phyloP scores from a whole-genome alignment of 2,329 filamentous ascomycete genomes.

The Phialemonium atrogriseum region DNA sequence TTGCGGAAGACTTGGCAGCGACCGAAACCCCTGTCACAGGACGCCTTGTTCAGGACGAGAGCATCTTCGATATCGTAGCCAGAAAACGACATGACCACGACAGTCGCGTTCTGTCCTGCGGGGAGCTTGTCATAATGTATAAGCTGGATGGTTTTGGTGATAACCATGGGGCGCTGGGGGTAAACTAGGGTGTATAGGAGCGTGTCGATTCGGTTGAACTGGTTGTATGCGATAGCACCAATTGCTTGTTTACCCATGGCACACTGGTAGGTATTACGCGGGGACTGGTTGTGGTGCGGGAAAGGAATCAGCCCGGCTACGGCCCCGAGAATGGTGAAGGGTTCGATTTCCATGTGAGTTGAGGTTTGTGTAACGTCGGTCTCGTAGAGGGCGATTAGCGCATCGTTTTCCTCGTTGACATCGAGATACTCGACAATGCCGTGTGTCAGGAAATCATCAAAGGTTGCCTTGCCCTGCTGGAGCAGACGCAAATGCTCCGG shows the following conservation, averaged over 20 bases:
- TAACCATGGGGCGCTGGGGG: slow-evolving; percentile 94
- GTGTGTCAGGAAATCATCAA: slow-evolving; percentile 86
- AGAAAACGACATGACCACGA: slow-evolving; percentile 98
- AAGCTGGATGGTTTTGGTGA: slow-evolving; percentile 91
- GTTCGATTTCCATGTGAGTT: slow-evolving; percentile 95
- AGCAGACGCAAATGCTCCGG: slow-evolving; percentile 71
- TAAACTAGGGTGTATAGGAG: slow-evolving; percentile 96
- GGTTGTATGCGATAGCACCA: slow-evolving; percentile 94
- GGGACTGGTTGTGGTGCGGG: slow-evolving; percentile 97
- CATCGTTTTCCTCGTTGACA: slow-evolving; percentile 97
- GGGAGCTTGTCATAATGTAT: slow-evolving; percentile 97
- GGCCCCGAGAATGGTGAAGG: slow-evolving; percentile 91
- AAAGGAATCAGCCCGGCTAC: slow-evolving; percentile 96
- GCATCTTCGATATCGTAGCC: slow-evolving; percentile 99
- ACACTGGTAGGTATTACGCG: slow-evolving; percentile 97
- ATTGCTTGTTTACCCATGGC: slow-evolving; percentile 99
- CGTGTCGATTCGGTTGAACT: slow-evolving; percentile 94
- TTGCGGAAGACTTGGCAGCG: slow-evolving; percentile 98
- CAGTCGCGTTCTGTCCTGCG: slow-evolving; percentile 91
- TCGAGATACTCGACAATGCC: slow-evolving; percentile 95
- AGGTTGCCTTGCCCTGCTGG: slow-evolving; percentile 75
- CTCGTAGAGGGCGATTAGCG: slow-evolving; percentile 86
- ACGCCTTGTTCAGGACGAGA: slow-evolving; percentile 92
- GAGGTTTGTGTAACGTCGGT: slow-evolving; percentile 72
- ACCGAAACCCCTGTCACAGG: slow-evolving; percentile 88